These are phyloP conservation scores for Kluyveromyces siamensis DNA, from an alignment of 805 yeast species.

Conservation along the genomic window DNA sequence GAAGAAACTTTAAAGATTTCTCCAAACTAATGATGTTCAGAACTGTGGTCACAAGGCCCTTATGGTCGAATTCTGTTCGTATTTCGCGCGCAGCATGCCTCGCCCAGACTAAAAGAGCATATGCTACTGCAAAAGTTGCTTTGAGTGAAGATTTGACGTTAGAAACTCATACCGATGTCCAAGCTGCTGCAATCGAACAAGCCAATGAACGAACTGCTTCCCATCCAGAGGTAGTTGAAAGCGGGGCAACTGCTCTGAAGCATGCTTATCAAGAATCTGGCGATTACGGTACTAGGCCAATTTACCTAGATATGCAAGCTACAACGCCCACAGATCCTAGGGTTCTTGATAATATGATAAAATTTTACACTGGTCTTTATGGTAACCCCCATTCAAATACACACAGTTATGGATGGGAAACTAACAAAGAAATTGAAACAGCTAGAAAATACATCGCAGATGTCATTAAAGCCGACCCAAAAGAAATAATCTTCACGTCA, in stretches of 20 bases:
- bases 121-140: slow-evolving; percentile 20
- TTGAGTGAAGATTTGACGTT: slow-evolving; percentile 19
- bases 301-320: slow-evolving; percentile 95
- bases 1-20: not conserved
- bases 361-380: slow-evolving; percentile 81
- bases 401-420: slow-evolving; percentile 98
- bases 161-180: slow-evolving; percentile 28
- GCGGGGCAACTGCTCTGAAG: slow-evolving; percentile 27
- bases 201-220: slow-evolving; percentile 16
- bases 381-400: slow-evolving; percentile 98
- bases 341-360: slow-evolving; percentile 80
- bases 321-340: slow-evolving; percentile 98
- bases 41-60: not conserved
- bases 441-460: slow-evolving; percentile 80
- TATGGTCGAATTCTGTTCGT: not conserved
- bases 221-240: slow-evolving; percentile 13
- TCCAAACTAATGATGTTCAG: not conserved
- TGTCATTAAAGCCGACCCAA: slow-evolving; percentile 86
- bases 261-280: slow-evolving; percentile 34
- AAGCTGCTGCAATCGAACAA: slow-evolving; percentile 25
- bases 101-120: not conserved
- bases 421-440: slow-evolving; percentile 80
- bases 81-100: not conserved
- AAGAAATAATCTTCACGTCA: slow-evolving; percentile 91
- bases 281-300: slow-evolving; percentile 70